Base-by-base conservation (phyloP, 2,329 filamentous ascomycete genomes). In the Penicillium sp. region DNA sequence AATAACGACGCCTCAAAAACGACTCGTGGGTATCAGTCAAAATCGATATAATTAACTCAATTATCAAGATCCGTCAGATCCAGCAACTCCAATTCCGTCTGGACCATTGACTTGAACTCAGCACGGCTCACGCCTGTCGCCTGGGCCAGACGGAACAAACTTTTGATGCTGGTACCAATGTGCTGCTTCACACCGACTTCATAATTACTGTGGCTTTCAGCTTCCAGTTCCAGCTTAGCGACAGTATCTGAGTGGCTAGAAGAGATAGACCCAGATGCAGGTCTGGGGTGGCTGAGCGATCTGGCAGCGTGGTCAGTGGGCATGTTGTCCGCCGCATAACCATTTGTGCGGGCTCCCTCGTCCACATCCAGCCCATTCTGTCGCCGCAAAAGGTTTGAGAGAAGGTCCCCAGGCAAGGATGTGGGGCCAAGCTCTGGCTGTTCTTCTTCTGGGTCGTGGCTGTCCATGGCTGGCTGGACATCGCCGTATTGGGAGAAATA, bases 381-480 rank as follows among this genome's bases (percentile, higher is more conserved):
- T 16, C 71, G 74, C 48, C 75, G 70, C 44, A 78, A 61, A 57
- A 78, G 65, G 44, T 66, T 70, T 39, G 74, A 69, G 16, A 85
- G 69, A 5, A 80, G 72, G 56, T 85, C 76, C 25, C 84, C 84
- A 46, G 81, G 79, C 31, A 87, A 72, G 0, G 83, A 84, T 5
- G 83, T 83, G 19, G 81, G 75, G 14, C 76, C 78, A 1, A 80
- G 68, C 46, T 76, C 73, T 21, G 73, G 69, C 44, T 78, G 70
- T 49, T 83, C 80, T 67, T 86, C 83, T 50, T 82, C 80, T 16
- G 85, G 85, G 62, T 88, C 85, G 64, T 88, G 82, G 37, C 78
- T 80, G 64, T 88, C 86, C 73, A 88, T 78, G 2, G 84, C 85
- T 7, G 85, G 86, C 64, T 88, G 86, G 11, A 88, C 85, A 58